Evolutionary conservation across 805 yeast species (phyloP), one percentile per base, ranked within the genome.

Genomic region (Torulaspora quercuum): DNA sequence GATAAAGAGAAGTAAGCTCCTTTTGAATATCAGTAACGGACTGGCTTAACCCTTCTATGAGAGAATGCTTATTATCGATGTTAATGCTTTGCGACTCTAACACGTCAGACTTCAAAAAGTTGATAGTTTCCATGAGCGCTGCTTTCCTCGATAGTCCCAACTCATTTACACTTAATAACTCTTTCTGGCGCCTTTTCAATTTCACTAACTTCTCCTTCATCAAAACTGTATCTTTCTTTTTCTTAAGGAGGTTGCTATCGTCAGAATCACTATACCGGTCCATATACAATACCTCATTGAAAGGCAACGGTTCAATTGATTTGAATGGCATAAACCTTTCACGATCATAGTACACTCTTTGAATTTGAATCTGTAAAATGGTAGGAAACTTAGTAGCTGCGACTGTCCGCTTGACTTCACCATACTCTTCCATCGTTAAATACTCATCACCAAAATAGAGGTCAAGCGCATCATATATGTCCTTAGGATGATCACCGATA

Each of bases 401-500:
- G 30, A 89, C 73, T 0, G 83, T 73, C 55, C 94, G 76, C 48
- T 79, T 77, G 4, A 83, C 90, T 16, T 72, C 69, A 2, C 88
- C 95, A 44, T 80, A 82, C 26, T 69, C 76, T 25, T 78, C 85
- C 48, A 86, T 64, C 1, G 69, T 72, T 8, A 88, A 70, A 12
- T 75, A 57, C 47, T 86, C 95, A 29, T 68, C 72, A 33, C 76
- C 76, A 55, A 89, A 89, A 50, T 80, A 84, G 11, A 78, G 75
- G 59, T 92, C 97, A 35, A 92, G 69, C 0, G 97, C 92, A 57
- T 86, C 96, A 56, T 92, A 90, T 10, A 90, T 75, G 55, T 84
- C 84, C 50, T 80, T 78, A 2, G 97, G 95, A 39, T 86, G 90
- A 45, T 82, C 90, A 26, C 89, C 82, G 22, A 90, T 82, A 49